Conservation (phyloP, 495 filamentous ascomycete genomes). For the Hypoxylon cercidicola region DNA sequence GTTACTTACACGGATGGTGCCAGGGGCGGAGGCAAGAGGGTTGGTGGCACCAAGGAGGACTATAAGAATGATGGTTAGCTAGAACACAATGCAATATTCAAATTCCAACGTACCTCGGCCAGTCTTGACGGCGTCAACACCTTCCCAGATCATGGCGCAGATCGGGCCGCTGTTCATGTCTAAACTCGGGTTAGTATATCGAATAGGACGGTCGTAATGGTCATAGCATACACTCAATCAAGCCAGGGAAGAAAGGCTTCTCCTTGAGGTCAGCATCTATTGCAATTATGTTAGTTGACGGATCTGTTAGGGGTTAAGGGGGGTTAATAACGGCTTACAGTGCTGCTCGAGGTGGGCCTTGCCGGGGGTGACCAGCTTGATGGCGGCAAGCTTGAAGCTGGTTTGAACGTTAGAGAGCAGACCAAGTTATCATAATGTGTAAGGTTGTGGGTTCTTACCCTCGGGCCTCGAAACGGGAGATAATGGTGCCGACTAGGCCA, state of each 20-base stretch:
- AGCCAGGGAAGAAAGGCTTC: conserved; percentile 97
- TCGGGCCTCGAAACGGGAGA: conserved; percentile 94
- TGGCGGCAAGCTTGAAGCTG: conserved; percentile 95
- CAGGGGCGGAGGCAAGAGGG: conserved; percentile 89
- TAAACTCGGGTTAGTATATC: conserved; percentile 51
- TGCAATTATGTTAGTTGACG: conserved; percentile 45
- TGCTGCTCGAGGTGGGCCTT: conserved; percentile 97
- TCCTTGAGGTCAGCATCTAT: conserved; percentile 82
- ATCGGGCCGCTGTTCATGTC: conserved; percentile 98
- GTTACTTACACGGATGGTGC: conserved; percentile 87
- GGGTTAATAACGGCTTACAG: conserved; percentile 61
- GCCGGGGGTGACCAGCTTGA: conserved; percentile 90
- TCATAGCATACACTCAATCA: conserved; percentile 75
- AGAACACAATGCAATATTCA: background rate
- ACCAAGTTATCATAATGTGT: background rate
- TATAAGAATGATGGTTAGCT: conserved; percentile 48
- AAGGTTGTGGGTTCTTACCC: conserved; percentile 65
- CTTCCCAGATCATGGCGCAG: conserved; percentile 99
- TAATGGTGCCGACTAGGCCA: conserved; percentile 95
- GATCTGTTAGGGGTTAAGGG: conserved; percentile 1
- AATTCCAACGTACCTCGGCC: conserved; percentile 74
- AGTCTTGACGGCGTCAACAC: conserved; percentile 96
- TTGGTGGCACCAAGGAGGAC: conserved; percentile 97
- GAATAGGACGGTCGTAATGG: conserved; percentile 13
- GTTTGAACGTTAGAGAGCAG: conserved; percentile 36